These are phyloP conservation scores for Copromyces sp. DNA, from an alignment of 495 filamentous ascomycete genomes.

Conservation along the genomic window DNA sequence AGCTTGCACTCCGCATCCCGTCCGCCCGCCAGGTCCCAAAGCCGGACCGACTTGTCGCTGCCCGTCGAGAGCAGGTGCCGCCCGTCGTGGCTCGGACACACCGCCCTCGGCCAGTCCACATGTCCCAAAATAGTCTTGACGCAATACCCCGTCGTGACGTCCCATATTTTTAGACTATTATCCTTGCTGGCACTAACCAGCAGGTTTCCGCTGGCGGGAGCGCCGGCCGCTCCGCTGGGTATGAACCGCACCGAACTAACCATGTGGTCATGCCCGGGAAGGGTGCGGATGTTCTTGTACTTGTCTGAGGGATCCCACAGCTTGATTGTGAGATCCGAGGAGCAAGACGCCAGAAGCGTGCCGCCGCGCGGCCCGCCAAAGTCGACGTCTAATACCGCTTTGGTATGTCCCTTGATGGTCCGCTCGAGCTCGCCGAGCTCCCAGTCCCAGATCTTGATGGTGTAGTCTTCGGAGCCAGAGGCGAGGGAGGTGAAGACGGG, in stretches of 20 bases:
- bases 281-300: slow-evolving; percentile 86
- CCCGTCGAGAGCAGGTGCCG: slow-evolving; percentile 68
- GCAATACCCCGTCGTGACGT: slow-evolving; percentile 82
- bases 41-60: slow-evolving; percentile 60
- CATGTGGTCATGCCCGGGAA: slow-evolving; percentile 82
- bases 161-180: slow-evolving; percentile 74
- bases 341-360: slow-evolving; percentile 74
- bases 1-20: slow-evolving; percentile 57
- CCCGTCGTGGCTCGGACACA: slow-evolving; percentile 69
- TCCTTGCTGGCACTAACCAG: slow-evolving; percentile 71
- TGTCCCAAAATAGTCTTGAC: slow-evolving; percentile 71
- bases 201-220: slow-evolving; percentile 57
- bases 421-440: slow-evolving; percentile 82
- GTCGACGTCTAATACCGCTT: slow-evolving; percentile 74
- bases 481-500: slow-evolving; percentile 81
- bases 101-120: slow-evolving; percentile 73
- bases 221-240: slow-evolving; percentile 51
- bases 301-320: slow-evolving; percentile 89
- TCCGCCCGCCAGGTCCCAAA: slow-evolving; percentile 67
- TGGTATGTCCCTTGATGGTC: slow-evolving; percentile 85
- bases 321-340: slow-evolving; percentile 81
- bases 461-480: slow-evolving; percentile 74
- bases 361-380: slow-evolving; percentile 76
- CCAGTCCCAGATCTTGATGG: slow-evolving; percentile 94
- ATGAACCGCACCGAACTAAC: slow-evolving; percentile 79